Evolutionary conservation across 2,329 filamentous ascomycete genomes (phyloP), one percentile per base, ranked within the genome.

Genomic region (Fusarium dimerum): DNA sequence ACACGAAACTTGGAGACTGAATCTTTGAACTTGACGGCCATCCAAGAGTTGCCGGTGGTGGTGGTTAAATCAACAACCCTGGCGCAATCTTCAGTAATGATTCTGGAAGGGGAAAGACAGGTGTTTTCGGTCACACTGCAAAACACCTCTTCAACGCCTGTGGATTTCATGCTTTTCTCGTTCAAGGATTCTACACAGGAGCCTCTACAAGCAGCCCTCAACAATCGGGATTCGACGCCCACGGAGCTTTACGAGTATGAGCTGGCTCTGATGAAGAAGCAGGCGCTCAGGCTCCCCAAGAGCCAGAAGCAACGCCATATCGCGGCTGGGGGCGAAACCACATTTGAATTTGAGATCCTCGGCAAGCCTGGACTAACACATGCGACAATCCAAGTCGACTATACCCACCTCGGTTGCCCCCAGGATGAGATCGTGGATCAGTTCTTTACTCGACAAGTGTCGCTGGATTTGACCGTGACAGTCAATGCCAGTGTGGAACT

Each of bases 401-500:
- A 96, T 68, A 90, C 89, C 3, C 81, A 88, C 66, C 78, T 96
- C n/a, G 90, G 90, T 2, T 80, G 85, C 32, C 77, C 85, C 6
- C 78, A 79, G n/a, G 80, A 83, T 12, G 84, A 92, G 51, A 75
- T 92, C 2, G 79, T 81, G 20, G 85, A 88, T 36, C 80, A 84
- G 34, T 96, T 96, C 66, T 90, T 92, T 66, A 96, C 92, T 1
- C 83, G 92, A 39, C 90, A 94, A 66, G 80, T 96, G 15, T 86
- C 87, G 16, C 78, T 96, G 29, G 89, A 91, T 13, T 76, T 97
- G 51, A 90, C 88, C 0, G 83, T 97, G 15, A 97, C 93, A 6
- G 93, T 97, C 44, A 97, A 97, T 66, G 89, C 92, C 4, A 94
- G 91, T 65, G 80, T 97, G 26, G 91, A 97, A 65, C 77, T 97